Evolutionary conservation across 2,329 filamentous ascomycete species (phyloP), one percentile per base, ranked within the genome.

Genomic region (Fusarium foetens): DNA sequence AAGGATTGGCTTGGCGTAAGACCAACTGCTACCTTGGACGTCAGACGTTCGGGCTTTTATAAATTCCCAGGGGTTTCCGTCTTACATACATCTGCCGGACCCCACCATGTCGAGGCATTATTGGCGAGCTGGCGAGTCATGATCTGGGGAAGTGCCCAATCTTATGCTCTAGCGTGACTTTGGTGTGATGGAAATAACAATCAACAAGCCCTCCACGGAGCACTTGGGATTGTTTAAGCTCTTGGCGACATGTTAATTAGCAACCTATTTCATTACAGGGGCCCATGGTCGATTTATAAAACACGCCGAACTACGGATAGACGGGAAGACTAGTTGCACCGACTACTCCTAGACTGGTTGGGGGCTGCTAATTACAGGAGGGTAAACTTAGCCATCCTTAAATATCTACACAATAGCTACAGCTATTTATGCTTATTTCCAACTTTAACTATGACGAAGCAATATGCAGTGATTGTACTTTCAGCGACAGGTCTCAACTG

Each of bases 381-480:
- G 12, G 3, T 25, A 25, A 8, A 45, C 10, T 43, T 43, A 19
- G 23, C 6, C 16, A 10, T 17, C 42, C 3, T 43, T 8, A 27
- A 7, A 1, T 27, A 19, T 19, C n/a, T 43, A 13, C 16, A 25
- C 16, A 27, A 8, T 29, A 12, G 23, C 6, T 16, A 48, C 13
- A 9, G 9, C 7, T 17, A 10, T 17, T 48, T 48, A 48, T n/a
- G 10, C 45, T 31, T 48, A 31, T 31, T 31, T 12, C 10, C 3
- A 31, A 9, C 27, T 17, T 48, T 31, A n/a, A 8, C 6, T 46
- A 27, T 9, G 0, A 6, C 12, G 5, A 46, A 45, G 12, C 3
- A 21, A 7, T 27, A 8, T 11, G 0, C 1, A 3, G 4, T 27
- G 12, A 14, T 7, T 27, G 0, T 29, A 2, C 13, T 21, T 46